Base-by-base conservation (phyloP, 805 yeast genomes). In the Pachysolen tannophilus region DNA sequence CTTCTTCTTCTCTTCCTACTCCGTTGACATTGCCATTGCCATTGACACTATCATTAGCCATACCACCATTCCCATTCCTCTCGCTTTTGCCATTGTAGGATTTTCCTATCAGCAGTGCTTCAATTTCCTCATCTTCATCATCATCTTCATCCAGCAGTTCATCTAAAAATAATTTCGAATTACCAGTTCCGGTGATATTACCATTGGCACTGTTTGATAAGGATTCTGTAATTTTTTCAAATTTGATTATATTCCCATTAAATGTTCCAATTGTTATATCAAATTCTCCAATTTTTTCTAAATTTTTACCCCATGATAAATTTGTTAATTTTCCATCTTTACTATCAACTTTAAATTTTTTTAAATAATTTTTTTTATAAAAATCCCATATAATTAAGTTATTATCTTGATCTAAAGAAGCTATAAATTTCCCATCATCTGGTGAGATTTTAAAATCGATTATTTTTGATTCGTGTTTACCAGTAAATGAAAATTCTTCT, bases 381-480 rank as follows among this genome's bases (percentile, higher is more conserved):
- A 69, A 53, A 43, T 79, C 71, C 78, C 84, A 80, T 5, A 88
- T 49, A 9, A 69, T 55, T 9, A 82, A 48, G 20, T 55, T 55
- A 28, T 71, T 69, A 35, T 68, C 72, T n/a, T 65, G 43, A 33
- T 72, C 76, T 11, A 74, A 63, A 6, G 77, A 65, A 0, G 88
- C 90, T 2, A 86, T 36, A 42, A 61, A 67, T 2, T 65, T 62
- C 20, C 82, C 82, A 44, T 71, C 65, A 1, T 83, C 77, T n/a
- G n/a, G n/a, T 14, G 83, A 77, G 62, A 83, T 70, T 34, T 65
- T 59, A 32, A 82, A 47, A 33, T 73, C 80, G 6, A 72, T 63
- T 10, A 78, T 53, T 20, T 33, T 29, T 13, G 54, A 43, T 19
- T 47, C 46, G 21, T 52, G 61, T 10, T 27, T 28, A 8, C 35